Evolutionary conservation across 192 early-diverging fungal species (phyloP).

Genomic region (Coemansia sp.): DNA sequence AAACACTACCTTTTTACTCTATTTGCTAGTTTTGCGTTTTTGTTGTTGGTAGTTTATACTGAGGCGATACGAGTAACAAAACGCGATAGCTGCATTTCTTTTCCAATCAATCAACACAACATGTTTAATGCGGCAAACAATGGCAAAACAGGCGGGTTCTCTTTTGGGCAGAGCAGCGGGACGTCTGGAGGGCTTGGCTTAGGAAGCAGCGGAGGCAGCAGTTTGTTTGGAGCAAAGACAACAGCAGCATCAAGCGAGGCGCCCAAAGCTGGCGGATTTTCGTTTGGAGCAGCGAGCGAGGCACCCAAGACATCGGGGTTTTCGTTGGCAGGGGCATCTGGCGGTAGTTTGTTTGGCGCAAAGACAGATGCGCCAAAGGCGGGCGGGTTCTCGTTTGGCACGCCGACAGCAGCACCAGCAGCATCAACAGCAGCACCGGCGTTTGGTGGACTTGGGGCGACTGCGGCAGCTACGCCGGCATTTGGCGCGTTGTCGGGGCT

Average conservation of each 20-base stretch:
- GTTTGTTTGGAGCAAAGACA: neutral
- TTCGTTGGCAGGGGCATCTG: neutral
- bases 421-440: neutral
- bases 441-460: constrained; percentile 4
- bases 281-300: constrained; percentile 14
- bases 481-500: constrained; percentile 16
- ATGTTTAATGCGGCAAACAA: constrained; percentile 24
- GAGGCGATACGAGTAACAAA: neutral
- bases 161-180: constrained; percentile 1
- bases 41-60: constrained; percentile 1
- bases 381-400: constrained; percentile 5
- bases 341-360: neutral
- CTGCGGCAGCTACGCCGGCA: constrained; percentile 14
- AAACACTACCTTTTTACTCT: neutral
- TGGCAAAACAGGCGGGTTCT: constrained; percentile 16
- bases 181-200: neutral
- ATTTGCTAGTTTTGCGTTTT: neutral
- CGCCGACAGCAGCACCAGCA: neutral
- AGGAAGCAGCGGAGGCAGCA: neutral
- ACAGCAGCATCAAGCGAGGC: neutral
- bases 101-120: neutral
- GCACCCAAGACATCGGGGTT: constrained; percentile 7
- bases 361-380: neutral
- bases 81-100: neutral
- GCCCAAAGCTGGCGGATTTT: neutral